Conservation (phyloP, 2,329 filamentous ascomycete genomes). For the Monosporascus ibericus region DNA sequence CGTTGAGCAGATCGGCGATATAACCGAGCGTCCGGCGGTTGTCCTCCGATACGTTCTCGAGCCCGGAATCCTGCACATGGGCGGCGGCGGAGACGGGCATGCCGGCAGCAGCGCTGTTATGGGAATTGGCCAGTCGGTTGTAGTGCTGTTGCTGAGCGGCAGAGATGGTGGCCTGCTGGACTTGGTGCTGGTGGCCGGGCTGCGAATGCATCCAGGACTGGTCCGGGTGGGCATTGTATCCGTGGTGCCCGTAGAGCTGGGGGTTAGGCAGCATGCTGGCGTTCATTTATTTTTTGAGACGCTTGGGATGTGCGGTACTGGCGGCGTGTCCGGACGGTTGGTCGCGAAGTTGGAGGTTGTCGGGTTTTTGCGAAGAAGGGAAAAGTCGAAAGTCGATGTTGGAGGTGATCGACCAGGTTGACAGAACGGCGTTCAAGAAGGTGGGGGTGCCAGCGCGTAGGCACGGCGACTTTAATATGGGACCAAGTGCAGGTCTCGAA, state of each 20-base stretch:
- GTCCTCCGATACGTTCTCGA: slow-evolving; percentile 76
- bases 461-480: too few species aligned
- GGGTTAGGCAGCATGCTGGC: slow-evolving; percentile 54
- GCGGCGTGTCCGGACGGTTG: neutral
- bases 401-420: too few species aligned
- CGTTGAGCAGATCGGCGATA: slow-evolving; percentile 86
- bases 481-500: too few species aligned
- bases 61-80: slow-evolving; percentile 48
- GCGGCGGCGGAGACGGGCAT: slow-evolving; percentile 33
- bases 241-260: slow-evolving; percentile 63
- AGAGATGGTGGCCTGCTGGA: slow-evolving; percentile 45
- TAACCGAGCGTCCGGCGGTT: slow-evolving; percentile 88
- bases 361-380: too few species aligned
- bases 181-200: slow-evolving; percentile 52
- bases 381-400: neutral
- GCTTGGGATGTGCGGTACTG: neutral
- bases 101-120: slow-evolving; percentile 41
- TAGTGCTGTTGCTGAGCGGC: slow-evolving; percentile 59
- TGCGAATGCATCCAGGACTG: slow-evolving; percentile 65
- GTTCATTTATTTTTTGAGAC: slow-evolving; percentile 20
- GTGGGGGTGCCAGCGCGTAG: too few species aligned
- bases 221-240: slow-evolving; percentile 57
- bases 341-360: neutral
- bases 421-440: too few species aligned
- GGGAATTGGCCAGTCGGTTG: slow-evolving; percentile 64